Base-by-base conservation (phyloP, 208 protist species). In the Acanthamoeba culbertsoni region DNA sequence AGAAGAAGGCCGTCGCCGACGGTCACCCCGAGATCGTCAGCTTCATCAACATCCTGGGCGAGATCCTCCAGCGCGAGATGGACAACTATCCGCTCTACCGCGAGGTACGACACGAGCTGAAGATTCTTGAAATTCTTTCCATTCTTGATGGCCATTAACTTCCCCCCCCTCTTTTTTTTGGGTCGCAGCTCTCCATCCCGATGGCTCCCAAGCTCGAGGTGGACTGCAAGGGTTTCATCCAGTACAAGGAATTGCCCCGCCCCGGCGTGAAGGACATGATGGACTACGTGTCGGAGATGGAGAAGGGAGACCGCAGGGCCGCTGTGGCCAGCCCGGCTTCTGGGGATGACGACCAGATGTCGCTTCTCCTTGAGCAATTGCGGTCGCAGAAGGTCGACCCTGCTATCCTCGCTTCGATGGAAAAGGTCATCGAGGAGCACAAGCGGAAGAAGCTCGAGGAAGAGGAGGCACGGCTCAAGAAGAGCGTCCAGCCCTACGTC, bases 231-330 rank as follows among this genome's bases (percentile, higher is more conserved):
- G 95, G 95, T 48, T 37, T 40, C 51, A 96, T 96, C 65, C 42
- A 57, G 33, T 96, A 96, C 86, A 45, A 82, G 8, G 95, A 96
- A 86, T 79, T 95, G 57, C 93, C 94, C 10, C 79, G 95, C 33
- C 35, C 63, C 5, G 94, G 93, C 55, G 91, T 95, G 0, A 57
- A 43, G 23, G 91, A 91, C n/a, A 59, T 92, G 71, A 75, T 23
- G 23, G 84, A 94, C 28, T 96, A 96, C 65, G 94, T 94, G 23
- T 33, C 48, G 31, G 94, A 95, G 94, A 95, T 95, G 88, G 75
- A 71, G n/a, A 92, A 53, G 46, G 73, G 73, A 20, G 45, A 92
- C 57, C 48, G 53, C 23, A 92, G 10, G 10, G 40, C 7, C 26
- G 33, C 4, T 33, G 35, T 45, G 14, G 7, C 16, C 28, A 10